These are phyloP conservation scores for Crithidia bombi DNA, from an alignment of 208 protist species.

Conservation along the genomic window DNA sequence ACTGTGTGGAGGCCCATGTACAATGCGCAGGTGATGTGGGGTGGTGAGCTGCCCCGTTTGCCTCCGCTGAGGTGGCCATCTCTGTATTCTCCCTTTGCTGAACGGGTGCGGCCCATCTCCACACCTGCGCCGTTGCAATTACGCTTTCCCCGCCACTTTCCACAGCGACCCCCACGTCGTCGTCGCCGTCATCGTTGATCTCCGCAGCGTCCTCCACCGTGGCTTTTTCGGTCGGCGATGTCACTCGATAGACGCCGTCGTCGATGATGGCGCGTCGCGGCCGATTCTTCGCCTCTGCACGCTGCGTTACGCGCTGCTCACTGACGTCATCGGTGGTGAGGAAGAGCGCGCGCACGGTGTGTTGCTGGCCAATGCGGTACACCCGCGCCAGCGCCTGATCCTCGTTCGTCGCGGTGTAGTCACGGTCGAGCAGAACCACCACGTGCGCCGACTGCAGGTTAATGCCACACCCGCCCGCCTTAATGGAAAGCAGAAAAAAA, in stretches of 20 bases:
- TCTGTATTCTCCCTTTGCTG: too few species aligned
- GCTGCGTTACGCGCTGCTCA: conserved; percentile 47
- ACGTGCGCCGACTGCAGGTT: conserved; percentile 96
- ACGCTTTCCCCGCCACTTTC: too few species aligned
- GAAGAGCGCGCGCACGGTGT: conserved; percentile 94
- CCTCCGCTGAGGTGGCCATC: too few species aligned
- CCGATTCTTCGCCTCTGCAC: conserved; percentile 54
- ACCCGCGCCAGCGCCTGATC: conserved; percentile 96
- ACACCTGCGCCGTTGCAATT: too few species aligned
- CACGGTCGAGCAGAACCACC: conserved; percentile 96
- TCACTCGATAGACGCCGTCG: conserved; percentile 47
- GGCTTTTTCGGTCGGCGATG: not conserved
- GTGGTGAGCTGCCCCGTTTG: too few species aligned
- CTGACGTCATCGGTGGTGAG: conserved; percentile 87
- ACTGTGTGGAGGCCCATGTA: not conserved
- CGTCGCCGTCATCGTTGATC: not conserved
- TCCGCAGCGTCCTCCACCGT: conserved; percentile 5
- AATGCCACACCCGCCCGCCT: conserved; percentile 97
- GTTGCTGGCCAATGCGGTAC: conserved; percentile 97
- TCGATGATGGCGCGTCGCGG: conserved; percentile 64
- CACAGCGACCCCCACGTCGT: too few species aligned
- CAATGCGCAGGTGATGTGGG: too few species aligned
- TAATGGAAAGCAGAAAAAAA: conserved; percentile 96
- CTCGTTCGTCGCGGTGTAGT: conserved; percentile 97
- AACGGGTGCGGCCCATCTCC: too few species aligned